These are phyloP conservation scores for Pseudogymnoascus sp. DNA, from an alignment of 2,329 filamentous ascomycete genomes.

Conservation along the genomic window DNA sequence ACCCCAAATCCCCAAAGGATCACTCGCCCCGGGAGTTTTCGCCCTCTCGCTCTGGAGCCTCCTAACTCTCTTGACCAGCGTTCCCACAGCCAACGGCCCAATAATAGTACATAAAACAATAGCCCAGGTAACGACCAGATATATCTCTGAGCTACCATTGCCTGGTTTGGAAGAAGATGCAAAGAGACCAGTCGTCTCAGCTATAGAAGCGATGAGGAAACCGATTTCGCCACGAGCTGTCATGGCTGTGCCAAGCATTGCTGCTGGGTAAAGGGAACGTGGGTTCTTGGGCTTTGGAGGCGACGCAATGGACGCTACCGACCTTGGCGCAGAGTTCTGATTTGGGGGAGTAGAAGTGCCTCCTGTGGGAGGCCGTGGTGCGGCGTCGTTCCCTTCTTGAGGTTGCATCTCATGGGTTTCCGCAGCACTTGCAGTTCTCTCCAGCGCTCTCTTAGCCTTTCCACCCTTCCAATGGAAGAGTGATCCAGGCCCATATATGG, in stretches of 20 bases:
- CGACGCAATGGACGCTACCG: background rate
- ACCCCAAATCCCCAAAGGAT: background rate
- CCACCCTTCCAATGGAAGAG: slow-evolving; percentile 14
- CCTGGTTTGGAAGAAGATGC: slow-evolving; percentile 7
- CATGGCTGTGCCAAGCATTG: slow-evolving; percentile 63
- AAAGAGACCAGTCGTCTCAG: slow-evolving; percentile 29
- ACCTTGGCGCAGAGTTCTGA: background rate
- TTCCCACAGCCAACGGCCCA: slow-evolving; percentile 41
- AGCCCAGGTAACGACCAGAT: slow-evolving; percentile 47
- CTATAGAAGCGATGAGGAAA: slow-evolving; percentile 64
- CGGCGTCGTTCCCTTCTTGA: background rate
- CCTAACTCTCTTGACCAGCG: slow-evolving; percentile 37
- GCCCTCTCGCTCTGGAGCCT: background rate
- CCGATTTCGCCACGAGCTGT: slow-evolving; percentile 72
- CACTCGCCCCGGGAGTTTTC: background rate
- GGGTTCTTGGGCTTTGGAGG: slow-evolving; percentile 35
- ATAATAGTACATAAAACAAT: slow-evolving; percentile 47
- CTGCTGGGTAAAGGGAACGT: slow-evolving; percentile 56
- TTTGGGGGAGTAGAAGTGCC: background rate
- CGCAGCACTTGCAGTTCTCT: background rate
- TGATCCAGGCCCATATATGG: slow-evolving; percentile 4
- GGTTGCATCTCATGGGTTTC: background rate
- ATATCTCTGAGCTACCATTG: slow-evolving; percentile 31
- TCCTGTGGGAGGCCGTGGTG: background rate
- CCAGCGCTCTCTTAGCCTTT: background rate